phyloP scores from a whole-genome alignment of 2,329 filamentous ascomycete species.

The Akanthomyces dipterigenus region DNA sequence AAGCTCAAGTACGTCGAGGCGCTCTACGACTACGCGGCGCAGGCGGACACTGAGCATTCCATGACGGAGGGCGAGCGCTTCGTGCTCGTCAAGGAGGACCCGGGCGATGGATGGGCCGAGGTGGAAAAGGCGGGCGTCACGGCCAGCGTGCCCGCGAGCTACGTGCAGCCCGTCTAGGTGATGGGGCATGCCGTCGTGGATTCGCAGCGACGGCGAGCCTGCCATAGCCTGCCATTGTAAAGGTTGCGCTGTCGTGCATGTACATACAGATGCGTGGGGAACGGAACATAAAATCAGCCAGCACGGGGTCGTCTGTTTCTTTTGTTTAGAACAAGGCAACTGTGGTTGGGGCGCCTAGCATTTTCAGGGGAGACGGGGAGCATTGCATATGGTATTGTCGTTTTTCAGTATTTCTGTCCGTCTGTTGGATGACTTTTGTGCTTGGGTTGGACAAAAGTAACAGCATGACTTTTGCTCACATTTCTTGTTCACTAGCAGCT shows the following conservation, averaged over 20 bases:
- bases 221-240: neutral
- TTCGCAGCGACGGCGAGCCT: neutral
- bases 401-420: neutral
- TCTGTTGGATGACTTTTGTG: neutral
- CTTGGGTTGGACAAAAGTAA: neutral
- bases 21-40: constrained; percentile 82
- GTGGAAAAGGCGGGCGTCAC: constrained; percentile 85
- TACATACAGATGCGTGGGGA: neutral
- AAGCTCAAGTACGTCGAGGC: constrained; percentile 92
- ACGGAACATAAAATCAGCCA: neutral
- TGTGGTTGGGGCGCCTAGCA: neutral
- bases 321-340: neutral
- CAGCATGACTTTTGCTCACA: neutral
- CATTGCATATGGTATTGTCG: constrained; percentile 2
- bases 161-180: constrained; percentile 67
- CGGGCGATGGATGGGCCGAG: constrained; percentile 93
- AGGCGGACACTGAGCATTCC: constrained; percentile 78
- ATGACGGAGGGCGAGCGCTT: constrained; percentile 91
- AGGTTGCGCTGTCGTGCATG: neutral
- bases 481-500: no score
- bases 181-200: neutral
- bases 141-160: constrained; percentile 89
- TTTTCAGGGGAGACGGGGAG: neutral
- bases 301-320: neutral
- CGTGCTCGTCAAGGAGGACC: constrained; percentile 79